phyloP scores from a whole-genome alignment of 129 eudicot genomes.

The Logfia minima region DNA sequence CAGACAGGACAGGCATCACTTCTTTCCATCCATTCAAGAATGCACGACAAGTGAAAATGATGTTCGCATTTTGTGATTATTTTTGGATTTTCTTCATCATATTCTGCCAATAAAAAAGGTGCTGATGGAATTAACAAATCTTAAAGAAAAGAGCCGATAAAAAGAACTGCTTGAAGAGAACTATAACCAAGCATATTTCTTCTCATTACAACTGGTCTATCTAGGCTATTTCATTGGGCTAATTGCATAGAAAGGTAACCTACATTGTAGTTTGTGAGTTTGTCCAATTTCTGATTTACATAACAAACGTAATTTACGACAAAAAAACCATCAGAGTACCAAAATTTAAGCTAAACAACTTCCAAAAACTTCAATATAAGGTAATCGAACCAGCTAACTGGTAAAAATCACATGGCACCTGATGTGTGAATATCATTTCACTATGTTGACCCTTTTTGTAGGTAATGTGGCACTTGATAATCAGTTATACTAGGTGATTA shows the following conservation, averaged over 20 bases:
- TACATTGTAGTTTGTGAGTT: neutral
- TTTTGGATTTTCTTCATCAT: constrained; percentile 87
- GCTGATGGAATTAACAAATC: too few species aligned
- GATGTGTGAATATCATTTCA: too few species aligned
- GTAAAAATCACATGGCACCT: too few species aligned
- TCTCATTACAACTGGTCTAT: neutral
- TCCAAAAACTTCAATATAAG: too few species aligned
- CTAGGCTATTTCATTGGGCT: neutral
- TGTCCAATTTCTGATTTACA: neutral
- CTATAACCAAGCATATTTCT: neutral
- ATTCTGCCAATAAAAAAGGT: constrained; percentile 56
- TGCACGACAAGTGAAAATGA: constrained; percentile 91
- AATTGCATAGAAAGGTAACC: neutral
- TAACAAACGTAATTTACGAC: too few species aligned
- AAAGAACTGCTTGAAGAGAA: neutral
- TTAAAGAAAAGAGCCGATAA: neutral
- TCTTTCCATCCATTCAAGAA: constrained; percentile 98
- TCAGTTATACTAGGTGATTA: too few species aligned
- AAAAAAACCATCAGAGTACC: too few species aligned
- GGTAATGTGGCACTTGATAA: too few species aligned
- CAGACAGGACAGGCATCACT: constrained; percentile 94
- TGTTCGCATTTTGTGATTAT: constrained; percentile 86
- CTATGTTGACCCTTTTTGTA: too few species aligned
- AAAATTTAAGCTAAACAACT: too few species aligned
- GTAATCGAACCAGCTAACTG: too few species aligned